These are phyloP conservation scores for Lunularia cruciata DNA, from an alignment of 225 moss, liverwort and hornwort species.

Conservation along the genomic window DNA sequence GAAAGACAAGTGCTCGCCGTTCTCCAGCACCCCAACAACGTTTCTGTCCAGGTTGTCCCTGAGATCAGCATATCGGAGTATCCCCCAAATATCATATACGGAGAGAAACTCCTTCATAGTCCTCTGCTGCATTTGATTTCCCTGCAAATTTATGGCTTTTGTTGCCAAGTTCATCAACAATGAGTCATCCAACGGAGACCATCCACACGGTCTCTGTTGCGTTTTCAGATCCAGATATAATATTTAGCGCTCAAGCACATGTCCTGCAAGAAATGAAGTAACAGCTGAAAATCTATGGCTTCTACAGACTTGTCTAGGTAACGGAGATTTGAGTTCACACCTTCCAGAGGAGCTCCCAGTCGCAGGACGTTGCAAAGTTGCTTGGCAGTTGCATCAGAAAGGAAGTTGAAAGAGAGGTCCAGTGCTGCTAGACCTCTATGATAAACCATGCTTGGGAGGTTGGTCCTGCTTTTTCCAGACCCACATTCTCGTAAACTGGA, in stretches of 20 bases:
- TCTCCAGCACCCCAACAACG: constrained; percentile 46
- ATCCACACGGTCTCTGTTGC: background rate
- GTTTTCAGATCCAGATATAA: too few species aligned
- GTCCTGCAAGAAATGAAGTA: background rate
- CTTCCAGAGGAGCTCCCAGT: constrained; percentile 64
- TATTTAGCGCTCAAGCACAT: too few species aligned
- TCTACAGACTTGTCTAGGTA: too few species aligned
- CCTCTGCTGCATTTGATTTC: constrained; percentile 55
- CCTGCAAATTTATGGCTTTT: constrained; percentile 71
- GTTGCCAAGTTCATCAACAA: constrained; percentile 11
- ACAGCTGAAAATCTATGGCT: background rate
- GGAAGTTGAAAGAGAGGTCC: constrained; percentile 75
- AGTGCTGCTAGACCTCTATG: constrained; percentile 58
- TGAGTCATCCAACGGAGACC: background rate
- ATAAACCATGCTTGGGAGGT: constrained; percentile 18
- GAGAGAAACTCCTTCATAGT: constrained; percentile 52
- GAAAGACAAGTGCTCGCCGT: constrained; percentile 36
- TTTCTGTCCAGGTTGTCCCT: constrained; percentile 54
- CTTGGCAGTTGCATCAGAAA: constrained; percentile 60
- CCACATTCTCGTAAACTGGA: constrained; percentile 64
- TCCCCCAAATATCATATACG: constrained; percentile 49
- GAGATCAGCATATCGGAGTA: constrained; percentile 56
- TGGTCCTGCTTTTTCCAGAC: constrained; percentile 15
- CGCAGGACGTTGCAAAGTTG: constrained; percentile 56
- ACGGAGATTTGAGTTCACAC: constrained; percentile 45